Base-by-base conservation (phyloP, 345 rosid species). In the Camelina neglecta region DNA sequence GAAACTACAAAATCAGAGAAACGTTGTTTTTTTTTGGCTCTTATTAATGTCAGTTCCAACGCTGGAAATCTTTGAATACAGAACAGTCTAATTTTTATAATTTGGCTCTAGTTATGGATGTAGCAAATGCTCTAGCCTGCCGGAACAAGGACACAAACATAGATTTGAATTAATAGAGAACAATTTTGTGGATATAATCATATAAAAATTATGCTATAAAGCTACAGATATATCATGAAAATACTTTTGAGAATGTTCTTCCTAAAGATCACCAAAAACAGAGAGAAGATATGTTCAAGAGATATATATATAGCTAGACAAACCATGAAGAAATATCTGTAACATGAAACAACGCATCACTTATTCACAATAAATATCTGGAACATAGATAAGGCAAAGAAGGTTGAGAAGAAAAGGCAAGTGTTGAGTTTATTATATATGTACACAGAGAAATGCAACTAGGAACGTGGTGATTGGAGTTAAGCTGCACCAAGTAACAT, bases 1-100 rank as follows among this genome's bases (percentile, higher is more conserved):
- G 60, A 74, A 50, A 60, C 74, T 41, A 29, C 26, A 67, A 75
- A 50, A 0, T 13, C 53, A n/a, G 49, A 65, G 65, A 47, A 56
- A 65, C 23, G 60, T 15, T 36, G 48, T 54, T 69, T 60, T 20
- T 45, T 6, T 47, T 38, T 31, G 47, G 47, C 16, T 54, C 48
- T 55, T 20, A 45, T 35, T 50, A 35, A 56, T 35, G 65, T 36
- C 57, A 57, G n/a, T 66, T 61, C 53, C 60, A 47, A 23, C 11
- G 57, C 65, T 56, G 29, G 35, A 33, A 41, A 38, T 38, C 39
- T 13, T 39, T 18, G 16, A 48, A 59, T 21, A 41, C n/a, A 45
- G 4, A 41, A 35, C 33, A 3, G n/a, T 54, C 16, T 3, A 21
- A 6, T 0, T 39, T 36, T 6, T 18, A 18, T 18, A 18, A 18